Conservation (phyloP, 202 grass and related monocot species). For the Panicum hallii region DNA sequence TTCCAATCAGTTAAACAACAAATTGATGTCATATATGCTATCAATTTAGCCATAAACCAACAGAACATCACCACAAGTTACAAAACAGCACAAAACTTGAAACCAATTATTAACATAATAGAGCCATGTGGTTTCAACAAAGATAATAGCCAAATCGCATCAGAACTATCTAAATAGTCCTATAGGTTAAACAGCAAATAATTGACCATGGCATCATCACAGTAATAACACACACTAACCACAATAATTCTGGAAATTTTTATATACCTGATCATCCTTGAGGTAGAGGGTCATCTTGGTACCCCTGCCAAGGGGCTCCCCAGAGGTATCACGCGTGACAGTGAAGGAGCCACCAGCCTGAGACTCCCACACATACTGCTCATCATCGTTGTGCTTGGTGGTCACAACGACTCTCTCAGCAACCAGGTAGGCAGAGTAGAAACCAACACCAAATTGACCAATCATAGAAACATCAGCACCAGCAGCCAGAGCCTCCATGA, state of each 20-base stretch:
- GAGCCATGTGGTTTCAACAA: neutral
- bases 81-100: neutral
- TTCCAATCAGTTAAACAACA: neutral
- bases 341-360: slow-evolving; percentile 96
- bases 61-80: too few species aligned
- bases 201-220: too few species aligned
- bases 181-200: neutral
- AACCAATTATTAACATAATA: neutral
- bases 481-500: slow-evolving; percentile 94
- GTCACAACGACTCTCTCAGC: slow-evolving; percentile 83
- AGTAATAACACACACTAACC: neutral
- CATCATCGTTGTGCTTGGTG: slow-evolving; percentile 92
- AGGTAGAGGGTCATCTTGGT: slow-evolving; percentile 94
- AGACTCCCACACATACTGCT: slow-evolving; percentile 97
- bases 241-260: neutral
- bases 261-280: slow-evolving; percentile 97
- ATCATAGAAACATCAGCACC: slow-evolving; percentile 99
- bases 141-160: neutral
- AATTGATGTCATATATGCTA: neutral
- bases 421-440: slow-evolving; percentile 98
- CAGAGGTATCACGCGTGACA: slow-evolving; percentile 80
- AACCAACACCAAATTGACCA: slow-evolving; percentile 93
- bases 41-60: neutral
- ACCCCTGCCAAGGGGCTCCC: slow-evolving; percentile 83
- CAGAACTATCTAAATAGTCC: too few species aligned